Conservation (phyloP, 139 green algal genomes). For the Picochlorum sp. region DNA sequence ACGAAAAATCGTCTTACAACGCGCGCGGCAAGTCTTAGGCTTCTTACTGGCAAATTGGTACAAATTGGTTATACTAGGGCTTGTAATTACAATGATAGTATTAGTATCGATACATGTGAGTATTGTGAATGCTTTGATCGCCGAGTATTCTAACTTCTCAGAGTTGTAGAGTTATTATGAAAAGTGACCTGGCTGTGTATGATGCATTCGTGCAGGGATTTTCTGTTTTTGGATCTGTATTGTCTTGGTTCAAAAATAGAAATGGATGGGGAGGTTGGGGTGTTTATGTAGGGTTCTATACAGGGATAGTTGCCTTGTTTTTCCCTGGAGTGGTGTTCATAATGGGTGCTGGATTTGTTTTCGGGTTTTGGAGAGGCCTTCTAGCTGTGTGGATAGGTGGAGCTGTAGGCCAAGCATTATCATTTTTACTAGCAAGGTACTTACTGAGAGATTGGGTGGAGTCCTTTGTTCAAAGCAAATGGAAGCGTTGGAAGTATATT, state of each 20-base stretch:
- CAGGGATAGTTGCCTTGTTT: constrained; percentile 29
- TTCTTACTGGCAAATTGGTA: constrained; percentile 27
- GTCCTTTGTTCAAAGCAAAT: constrained; percentile 24
- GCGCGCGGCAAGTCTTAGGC: not conserved
- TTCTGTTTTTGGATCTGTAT: constrained; percentile 28
- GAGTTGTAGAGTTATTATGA: not conserved
- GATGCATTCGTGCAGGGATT: constrained; percentile 33
- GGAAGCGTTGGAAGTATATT: constrained; percentile 35
- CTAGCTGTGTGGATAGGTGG: constrained; percentile 47
- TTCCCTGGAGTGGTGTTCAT: constrained; percentile 40
- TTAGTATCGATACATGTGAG: constrained; percentile 34
- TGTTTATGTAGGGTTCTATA: constrained; percentile 39
- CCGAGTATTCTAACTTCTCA: not conserved
- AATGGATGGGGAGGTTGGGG: constrained; percentile 46
- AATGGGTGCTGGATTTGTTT: constrained; percentile 41
- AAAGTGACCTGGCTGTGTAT: not conserved
- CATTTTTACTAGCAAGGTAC: constrained; percentile 44
- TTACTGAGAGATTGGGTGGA: constrained; percentile 36
- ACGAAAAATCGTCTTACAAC: not conserved
- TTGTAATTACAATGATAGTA: constrained; percentile 33
- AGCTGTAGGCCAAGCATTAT: constrained; percentile 31
- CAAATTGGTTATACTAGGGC: constrained; percentile 15
- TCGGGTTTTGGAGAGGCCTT: constrained; percentile 37
- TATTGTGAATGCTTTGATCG: too few relatives aligned
- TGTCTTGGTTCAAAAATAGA: constrained; percentile 35